Evolutionary conservation across 441 rosid species (phyloP), one percentile per base, ranked within the genome.

Genomic region (Bruguiera hainesii): DNA sequence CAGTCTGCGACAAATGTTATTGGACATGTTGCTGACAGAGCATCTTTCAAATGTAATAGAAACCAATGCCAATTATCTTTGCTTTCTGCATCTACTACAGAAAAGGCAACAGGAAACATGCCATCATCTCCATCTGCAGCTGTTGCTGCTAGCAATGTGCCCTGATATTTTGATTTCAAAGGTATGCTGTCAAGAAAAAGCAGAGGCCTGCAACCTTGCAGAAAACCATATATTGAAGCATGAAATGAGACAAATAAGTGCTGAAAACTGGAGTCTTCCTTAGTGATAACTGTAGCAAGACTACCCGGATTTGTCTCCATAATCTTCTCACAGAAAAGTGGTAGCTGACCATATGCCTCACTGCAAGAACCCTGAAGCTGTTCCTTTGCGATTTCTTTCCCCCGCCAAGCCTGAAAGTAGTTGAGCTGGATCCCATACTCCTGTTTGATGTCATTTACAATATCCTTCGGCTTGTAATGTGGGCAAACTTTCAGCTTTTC

Each of bases 341-440:
- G 98, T 19, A 93, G 79, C 79, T 78, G 91, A 79, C 83, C 87
- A 79, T 93, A 93, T 56, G 97, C 97, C 37, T 93, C 94, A 66
- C 89, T 90, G 80, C 81, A 88, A 2, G 96, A 90, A 64, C 98
- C 98, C 63, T 89, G 96, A 68, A 90, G 97, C 74, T 90, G 98
- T 80, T 89, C 97, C 78, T 83, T 90, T 2, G 97, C 96, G 7
- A 90, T 93, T 78, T 93, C 97, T 77, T 90, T 93, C 35, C 98
- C 98, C 3, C 96, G 91, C 94, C 96, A 90, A 9, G 97, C 97
- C 81, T 93, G 98, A 77, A 85, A 87, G 75, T 93, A 93, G 69
- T 90, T 93, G 50, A 93, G 77, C 69, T 93, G 89, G 66, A 93
- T 87, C 57, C 98, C 98, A 61, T 81, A 90, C 76, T 90, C 97